Base-by-base conservation (phyloP, 2,329 filamentous ascomycete genomes). In the Lecanosticta acicola region DNA sequence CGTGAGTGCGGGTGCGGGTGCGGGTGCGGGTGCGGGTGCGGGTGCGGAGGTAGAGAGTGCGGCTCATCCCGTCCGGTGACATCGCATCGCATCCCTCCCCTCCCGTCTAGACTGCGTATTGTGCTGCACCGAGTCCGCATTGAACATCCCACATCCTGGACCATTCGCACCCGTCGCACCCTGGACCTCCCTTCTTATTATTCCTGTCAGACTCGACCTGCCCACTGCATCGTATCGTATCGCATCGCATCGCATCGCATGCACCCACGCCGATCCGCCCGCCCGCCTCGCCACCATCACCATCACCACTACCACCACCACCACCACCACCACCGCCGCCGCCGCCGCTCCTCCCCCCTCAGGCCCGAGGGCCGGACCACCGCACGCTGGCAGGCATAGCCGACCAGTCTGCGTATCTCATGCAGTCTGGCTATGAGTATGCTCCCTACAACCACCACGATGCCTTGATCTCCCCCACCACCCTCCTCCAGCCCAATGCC, bases 381-480 rank as follows among this genome's bases (percentile, higher is more conserved):
- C 35, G 13, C 14, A 64, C 49, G 50, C 56, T 66, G 65, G 65
- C 65, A 53, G 52, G 59, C 34, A 57, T 60, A 20, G 55, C 51
- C 32, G 55, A 62, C 54, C 85, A 89, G 59, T 68, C 82, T 59
- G 86, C 89, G 58, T 96, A 95, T 65, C 24, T 29, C 24, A 80
- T 95, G 39, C 81, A 90, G 63, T 77, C 87, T 51, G 87, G 80
- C 59, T 95, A 95, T 66, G 88, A 96, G 11, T 58, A 62, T 53
- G 50, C 50, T 40, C 51, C 48, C 41, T 52, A 48, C 48, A 39
- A 44, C 43, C 39, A 38, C 32, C 32, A 45, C 35, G 35, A 45
- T 38, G 32, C 39, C 35, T 32, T 35, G 19, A 47, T 49, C 14
- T 56, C 53, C 19, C 52, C 52, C 43, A 45, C 45, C 41, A 44